Conservation (phyloP, 2,329 filamentous ascomycete genomes). For the Penicillium sp. region DNA sequence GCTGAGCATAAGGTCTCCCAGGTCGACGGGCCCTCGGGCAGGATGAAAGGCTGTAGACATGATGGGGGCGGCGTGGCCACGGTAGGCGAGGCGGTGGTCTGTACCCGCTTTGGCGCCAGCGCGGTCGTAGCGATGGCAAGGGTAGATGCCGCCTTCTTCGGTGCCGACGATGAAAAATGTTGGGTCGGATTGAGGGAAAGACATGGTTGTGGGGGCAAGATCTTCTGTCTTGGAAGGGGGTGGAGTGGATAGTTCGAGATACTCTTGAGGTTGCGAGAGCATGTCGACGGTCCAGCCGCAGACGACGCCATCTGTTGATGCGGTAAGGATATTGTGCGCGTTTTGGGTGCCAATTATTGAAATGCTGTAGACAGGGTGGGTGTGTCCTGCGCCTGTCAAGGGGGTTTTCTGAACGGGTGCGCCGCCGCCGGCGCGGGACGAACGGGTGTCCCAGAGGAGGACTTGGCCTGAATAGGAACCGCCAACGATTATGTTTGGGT, state of each 20-base stretch:
- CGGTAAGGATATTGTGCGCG: constrained; percentile 97
- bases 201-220: constrained; percentile 90
- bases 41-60: constrained; percentile 98
- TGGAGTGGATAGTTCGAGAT: constrained; percentile 84
- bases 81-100: constrained; percentile 85
- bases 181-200: constrained; percentile 91
- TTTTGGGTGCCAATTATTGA: constrained; percentile 98
- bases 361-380: constrained; percentile 93
- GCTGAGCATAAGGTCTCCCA: constrained; percentile 91
- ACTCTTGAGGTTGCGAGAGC: constrained; percentile 94
- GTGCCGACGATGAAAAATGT: constrained; percentile 98
- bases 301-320: constrained; percentile 93
- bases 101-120: constrained; percentile 96
- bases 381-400: constrained; percentile 90
- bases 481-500: constrained; percentile 93
- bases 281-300: constrained; percentile 99
- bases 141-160: constrained; percentile 95
- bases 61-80: constrained; percentile 88
- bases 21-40: constrained; percentile 85
- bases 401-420: constrained; percentile 93
- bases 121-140: constrained; percentile 95
- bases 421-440: constrained; percentile 70
- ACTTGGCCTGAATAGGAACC: constrained; percentile 97
- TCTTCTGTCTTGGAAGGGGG: constrained; percentile 91
- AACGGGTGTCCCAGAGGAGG: constrained; percentile 93